Conservation (phyloP, 192 early-diverging fungal species). For the Borealophlyctis nickersoniae region DNA sequence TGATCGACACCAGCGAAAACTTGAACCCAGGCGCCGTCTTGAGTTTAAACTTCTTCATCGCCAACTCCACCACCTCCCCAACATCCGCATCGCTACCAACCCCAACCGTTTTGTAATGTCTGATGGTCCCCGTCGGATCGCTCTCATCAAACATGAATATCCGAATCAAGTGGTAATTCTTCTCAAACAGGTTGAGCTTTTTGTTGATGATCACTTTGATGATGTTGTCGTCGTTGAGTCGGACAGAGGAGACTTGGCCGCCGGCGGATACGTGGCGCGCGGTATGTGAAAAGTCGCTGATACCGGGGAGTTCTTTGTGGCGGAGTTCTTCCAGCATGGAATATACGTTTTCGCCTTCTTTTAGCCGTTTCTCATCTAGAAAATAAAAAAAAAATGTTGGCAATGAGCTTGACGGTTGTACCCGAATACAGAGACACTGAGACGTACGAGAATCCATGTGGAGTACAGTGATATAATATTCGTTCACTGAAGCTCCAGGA, state of each 20-base stretch:
- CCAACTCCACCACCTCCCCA: slow-evolving; percentile 36
- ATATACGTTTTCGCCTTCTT: slow-evolving; percentile 31
- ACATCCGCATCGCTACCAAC: slow-evolving; percentile 32
- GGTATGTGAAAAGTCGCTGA: slow-evolving; percentile 22
- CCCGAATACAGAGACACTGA: too few species aligned
- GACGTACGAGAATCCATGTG: slow-evolving; percentile 47
- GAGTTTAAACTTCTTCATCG: slow-evolving; percentile 46
- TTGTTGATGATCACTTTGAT: slow-evolving; percentile 55
- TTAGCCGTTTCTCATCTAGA: slow-evolving; percentile 36
- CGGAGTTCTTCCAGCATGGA: slow-evolving; percentile 37
- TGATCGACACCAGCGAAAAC: slow-evolving; percentile 33
- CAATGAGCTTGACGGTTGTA: too few species aligned
- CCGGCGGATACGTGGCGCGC: slow-evolving; percentile 10
- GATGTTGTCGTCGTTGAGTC: slow-evolving; percentile 50
- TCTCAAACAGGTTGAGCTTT: slow-evolving; percentile 45
- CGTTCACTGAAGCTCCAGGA: slow-evolving; percentile 22
- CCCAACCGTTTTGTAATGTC: slow-evolving; percentile 50
- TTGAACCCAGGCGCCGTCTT: background rate
- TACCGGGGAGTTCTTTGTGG: slow-evolving; percentile 39
- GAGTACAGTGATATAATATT: slow-evolving; percentile 43
- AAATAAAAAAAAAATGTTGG: too few species aligned
- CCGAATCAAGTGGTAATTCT: slow-evolving; percentile 43
- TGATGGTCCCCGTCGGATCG: slow-evolving; percentile 24
- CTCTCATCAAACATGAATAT: slow-evolving; percentile 35
- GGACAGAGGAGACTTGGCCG: slow-evolving; percentile 21